Percentiles rank a stretch among this genome's conserved stretches.
These are phyloP conservation scores for Fusarium chaquense DNA, from an alignment of 2,329 filamentous ascomycete species.

Conservation along the genomic window DNA sequence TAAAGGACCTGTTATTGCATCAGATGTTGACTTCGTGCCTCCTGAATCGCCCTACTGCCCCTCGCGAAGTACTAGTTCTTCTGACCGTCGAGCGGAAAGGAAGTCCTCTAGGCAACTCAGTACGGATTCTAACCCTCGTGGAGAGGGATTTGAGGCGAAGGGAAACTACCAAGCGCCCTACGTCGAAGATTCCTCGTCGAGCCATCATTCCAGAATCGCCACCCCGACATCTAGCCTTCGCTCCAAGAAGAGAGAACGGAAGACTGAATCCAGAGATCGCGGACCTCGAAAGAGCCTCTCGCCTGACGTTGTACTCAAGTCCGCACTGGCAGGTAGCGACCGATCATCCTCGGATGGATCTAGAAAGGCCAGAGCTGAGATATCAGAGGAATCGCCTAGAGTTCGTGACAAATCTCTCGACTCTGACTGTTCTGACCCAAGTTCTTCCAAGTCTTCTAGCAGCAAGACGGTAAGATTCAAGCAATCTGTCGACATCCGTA, in stretches of 20 bases:
- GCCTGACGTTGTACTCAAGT: constrained; percentile 4
- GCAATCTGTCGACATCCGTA: constrained; percentile 36
- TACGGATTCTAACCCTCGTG: constrained; percentile 19
- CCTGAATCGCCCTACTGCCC: constrained; percentile 35
- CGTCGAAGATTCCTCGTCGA: constrained; percentile 44
- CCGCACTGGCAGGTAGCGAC: constrained; percentile 9
- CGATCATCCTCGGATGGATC: constrained; percentile 18
- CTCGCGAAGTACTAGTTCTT: constrained; percentile 44
- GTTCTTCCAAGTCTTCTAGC: constrained; percentile 41
- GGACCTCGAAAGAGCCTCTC: neutral
- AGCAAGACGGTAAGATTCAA: constrained; percentile 48
- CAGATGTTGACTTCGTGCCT: neutral
- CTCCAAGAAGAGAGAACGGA: neutral
- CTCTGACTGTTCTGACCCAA: constrained; percentile 39
- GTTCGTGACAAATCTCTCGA: constrained; percentile 25
- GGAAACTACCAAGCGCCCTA: constrained; percentile 46
- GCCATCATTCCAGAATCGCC: constrained; percentile 6
- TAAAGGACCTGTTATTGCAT: neutral
- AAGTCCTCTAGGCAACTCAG: constrained; percentile 36
- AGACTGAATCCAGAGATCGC: neutral
- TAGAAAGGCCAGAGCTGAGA: neutral
- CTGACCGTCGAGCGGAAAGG: constrained; percentile 48
- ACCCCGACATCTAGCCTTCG: neutral
- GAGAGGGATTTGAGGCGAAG: neutral
- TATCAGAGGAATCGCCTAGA: neutral